Evolutionary conservation across 164 flowering plant species (phyloP).

Genomic region (Magnolia officinalis): DNA sequence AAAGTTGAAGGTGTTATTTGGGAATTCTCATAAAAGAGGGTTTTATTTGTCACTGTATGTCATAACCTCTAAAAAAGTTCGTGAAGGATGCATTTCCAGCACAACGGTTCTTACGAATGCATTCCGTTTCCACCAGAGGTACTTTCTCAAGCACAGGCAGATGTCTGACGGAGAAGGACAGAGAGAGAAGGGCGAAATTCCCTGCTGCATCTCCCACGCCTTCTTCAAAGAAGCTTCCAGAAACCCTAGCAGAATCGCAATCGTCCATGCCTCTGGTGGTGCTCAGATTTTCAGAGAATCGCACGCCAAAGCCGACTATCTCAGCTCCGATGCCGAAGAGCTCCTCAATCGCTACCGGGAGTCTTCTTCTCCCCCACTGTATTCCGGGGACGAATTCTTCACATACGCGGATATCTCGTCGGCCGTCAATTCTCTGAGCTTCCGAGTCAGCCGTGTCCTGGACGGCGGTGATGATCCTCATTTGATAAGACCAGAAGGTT

Average conservation of each 20-base stretch:
- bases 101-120: too few species aligned
- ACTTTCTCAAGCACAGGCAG: not conserved
- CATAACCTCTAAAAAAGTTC: too few species aligned
- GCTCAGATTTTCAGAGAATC: slow-evolving; percentile 25
- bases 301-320: slow-evolving; percentile 8
- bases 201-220: slow-evolving; percentile 71
- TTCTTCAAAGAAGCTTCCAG: slow-evolving; percentile 47
- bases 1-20: too few species aligned
- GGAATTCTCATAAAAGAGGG: too few species aligned
- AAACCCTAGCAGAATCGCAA: slow-evolving; percentile 55
- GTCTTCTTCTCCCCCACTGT: slow-evolving; percentile 29
- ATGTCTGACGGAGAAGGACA: not conserved
- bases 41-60: too few species aligned
- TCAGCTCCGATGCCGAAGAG: slow-evolving; percentile 5
- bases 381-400: slow-evolving; percentile 60
- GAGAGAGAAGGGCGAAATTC: not conserved
- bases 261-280: slow-evolving; percentile 59
- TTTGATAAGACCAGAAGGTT: slow-evolving; percentile 43
- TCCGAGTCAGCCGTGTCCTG: slow-evolving; percentile 53
- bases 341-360: slow-evolving; percentile 11
- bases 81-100: too few species aligned
- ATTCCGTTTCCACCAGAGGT: too few species aligned
- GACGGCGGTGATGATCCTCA: slow-evolving; percentile 49
- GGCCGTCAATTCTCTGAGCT: slow-evolving; percentile 51
- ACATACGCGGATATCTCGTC: slow-evolving; percentile 50